Evolutionary conservation across 139 green algal species (phyloP), one percentile per base, ranked within the genome.

Genomic region (Micractinium sp.): DNA sequence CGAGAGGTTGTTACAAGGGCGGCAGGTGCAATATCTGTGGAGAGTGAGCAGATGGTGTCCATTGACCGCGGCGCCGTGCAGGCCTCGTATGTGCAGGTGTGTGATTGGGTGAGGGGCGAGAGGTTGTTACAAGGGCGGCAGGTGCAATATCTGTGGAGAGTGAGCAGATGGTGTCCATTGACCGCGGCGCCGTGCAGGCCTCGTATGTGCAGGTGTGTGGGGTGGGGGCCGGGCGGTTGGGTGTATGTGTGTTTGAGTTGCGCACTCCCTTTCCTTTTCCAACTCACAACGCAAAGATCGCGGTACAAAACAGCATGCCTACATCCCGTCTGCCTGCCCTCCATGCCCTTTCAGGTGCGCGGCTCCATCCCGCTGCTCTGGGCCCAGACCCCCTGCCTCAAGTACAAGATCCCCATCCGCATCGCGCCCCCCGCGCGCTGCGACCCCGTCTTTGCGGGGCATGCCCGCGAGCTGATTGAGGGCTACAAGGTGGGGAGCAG

Each of bases 121-220:
- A 67, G 71, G 15, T 5, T 25, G 18, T 63, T 9, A 22, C 60
- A 47, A 60, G 16, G n/a, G n/a, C n/a, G n/a, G n/a, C n/a, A n/a
- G n/a, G n/a, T n/a, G n/a, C n/a, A n/a, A n/a, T n/a, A n/a, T 97
- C 96, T 91, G 97, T 98, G 56, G 97, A 99, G 93, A 98, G 94
- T 31, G 97, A 99, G 95, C 95, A 98, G 93, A 56, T 98, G 35
- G 73, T 98, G 89, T 83, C 81, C 31, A 63, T 98, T 81, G 86
- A 87, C 60, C 89, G 63, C 18, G 75, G 84, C 35, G 61, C 82
- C 29, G 81, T 92, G 67, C 67, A 92, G 81, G 85, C 91, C 14
- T 95, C 93, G 83, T 96, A 94, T 86, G 92, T 97, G 69, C 91
- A 95, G 87, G 87, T 92, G 63, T 0, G 82, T 16, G n/a, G n/a